Evolutionary conservation across 805 yeast species (phyloP), one percentile per base, ranked within the genome.

Genomic region (Yamadazyma sp.): DNA sequence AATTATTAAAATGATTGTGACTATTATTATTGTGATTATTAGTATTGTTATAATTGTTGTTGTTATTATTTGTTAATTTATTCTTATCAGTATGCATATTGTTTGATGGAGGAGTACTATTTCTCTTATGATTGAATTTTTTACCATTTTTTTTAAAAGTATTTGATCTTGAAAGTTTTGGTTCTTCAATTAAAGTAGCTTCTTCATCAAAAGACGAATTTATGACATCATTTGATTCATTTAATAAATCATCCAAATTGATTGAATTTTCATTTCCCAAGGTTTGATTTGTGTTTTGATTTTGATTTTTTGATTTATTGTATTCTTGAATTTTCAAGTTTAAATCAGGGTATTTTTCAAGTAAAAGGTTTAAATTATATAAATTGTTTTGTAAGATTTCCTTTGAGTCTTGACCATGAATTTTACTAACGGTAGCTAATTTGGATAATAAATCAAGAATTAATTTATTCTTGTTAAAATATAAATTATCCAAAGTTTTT

Each of bases 371-470:
- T 40, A 80, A 60, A 14, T 70, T 58, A 6, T 64, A 66, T 30
- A 71, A 71, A 36, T 76, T 71, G 33, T 75, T 72, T 25, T 58
- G 62, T 30, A 78, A 51, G 3, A 76, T 49, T 2, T 53, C 42
- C 36, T 68, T 62, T 4, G 76, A 60, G 30, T 74, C 75, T 35
- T 60, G 63, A n/a, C 77, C 76, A 42, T 76, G 79, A 13, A 58
- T 47, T 35, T 64, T 69, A 3, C 79, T 60, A 2, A 67, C 65
- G 16, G 53, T 53, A 1, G 73, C 73, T 38, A 80, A 54, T 20
- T 59, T 53, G 4, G 69, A 50, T 35, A 80, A 53, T 9, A 70
- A 62, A 7, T 68, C 69, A 25, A 63, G 53, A 3, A 75, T 56
- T 4, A 63, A 52, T 24, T 60, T 62, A 48, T 76, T 75, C 51